Conservation (phyloP, 139 green algal genomes). For the Nannochloris sp. region DNA sequence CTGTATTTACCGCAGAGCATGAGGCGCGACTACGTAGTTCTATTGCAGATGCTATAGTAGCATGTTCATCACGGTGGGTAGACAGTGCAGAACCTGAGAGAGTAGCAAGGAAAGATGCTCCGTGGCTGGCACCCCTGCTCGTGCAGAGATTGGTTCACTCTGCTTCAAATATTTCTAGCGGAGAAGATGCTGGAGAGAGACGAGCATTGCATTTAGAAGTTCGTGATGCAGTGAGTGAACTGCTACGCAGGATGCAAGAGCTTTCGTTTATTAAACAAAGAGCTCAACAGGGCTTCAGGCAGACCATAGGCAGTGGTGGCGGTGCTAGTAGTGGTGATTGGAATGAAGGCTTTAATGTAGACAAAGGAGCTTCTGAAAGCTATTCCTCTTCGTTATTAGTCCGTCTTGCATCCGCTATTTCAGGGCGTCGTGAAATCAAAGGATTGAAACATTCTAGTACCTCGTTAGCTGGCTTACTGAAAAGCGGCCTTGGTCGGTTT, state of each 20-base stretch:
- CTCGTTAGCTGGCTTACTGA: slow-evolving; percentile 43
- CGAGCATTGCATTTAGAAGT: background rate
- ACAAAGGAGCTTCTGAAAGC: background rate
- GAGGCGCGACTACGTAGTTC: slow-evolving; percentile 10
- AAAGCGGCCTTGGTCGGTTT: slow-evolving; percentile 42
- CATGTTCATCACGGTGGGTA: background rate
- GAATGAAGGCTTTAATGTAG: background rate
- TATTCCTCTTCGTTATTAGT: slow-evolving; percentile 27
- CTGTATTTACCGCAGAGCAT: slow-evolving; percentile 16
- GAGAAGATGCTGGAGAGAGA: background rate
- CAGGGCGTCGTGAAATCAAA: slow-evolving; percentile 5
- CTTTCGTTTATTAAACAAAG: background rate
- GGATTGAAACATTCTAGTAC: slow-evolving; percentile 27
- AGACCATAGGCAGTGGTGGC: too few species aligned
- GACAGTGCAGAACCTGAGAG: background rate
- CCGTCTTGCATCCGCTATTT: slow-evolving; percentile 25
- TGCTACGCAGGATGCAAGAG: background rate
- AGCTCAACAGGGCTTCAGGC: background rate
- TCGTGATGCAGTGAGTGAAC: background rate
- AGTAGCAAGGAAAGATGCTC: background rate
- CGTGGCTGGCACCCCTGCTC: background rate
- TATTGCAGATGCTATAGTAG: slow-evolving; percentile 18
- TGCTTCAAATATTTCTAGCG: background rate
- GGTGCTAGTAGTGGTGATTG: slow-evolving; percentile 9
- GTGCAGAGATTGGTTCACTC: background rate